Evolutionary conservation across 2,329 filamentous ascomycete species (phyloP), one percentile per base, ranked within the genome.

Genomic region (Cordyceps cateniannulata): DNA sequence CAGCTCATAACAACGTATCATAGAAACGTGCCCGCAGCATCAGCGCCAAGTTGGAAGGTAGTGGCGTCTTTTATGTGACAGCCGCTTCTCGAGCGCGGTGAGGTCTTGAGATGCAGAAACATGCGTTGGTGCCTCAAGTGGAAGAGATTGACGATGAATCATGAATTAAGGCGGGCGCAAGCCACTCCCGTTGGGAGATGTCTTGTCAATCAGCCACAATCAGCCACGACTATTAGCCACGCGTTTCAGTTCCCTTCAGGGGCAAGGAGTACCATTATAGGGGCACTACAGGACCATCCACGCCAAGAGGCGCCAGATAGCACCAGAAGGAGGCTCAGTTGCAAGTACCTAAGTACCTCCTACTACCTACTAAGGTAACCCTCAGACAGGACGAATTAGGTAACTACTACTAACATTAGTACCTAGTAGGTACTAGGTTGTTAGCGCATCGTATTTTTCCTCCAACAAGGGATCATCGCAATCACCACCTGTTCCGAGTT

Each of bases 371-470:
- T n/a, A n/a, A n/a, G n/a, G n/a, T n/a, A n/a, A n/a, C n/a, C n/a
- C n/a, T n/a, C n/a, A n/a, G n/a, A 35, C 32, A 9, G 1, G 1
- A 12, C 32, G 32, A 35, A 35, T 35, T 35, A 32, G 29, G 29
- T 32, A n/a, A n/a, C n/a, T n/a, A n/a, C n/a, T n/a, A n/a, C n/a
- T n/a, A n/a, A n/a, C n/a, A n/a, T n/a, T n/a, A n/a, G n/a, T n/a
- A n/a, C n/a, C n/a, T n/a, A n/a, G n/a, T n/a, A n/a, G n/a, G n/a
- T n/a, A n/a, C n/a, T n/a, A n/a, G n/a, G n/a, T n/a, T n/a, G n/a
- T 35, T 38, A 57, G 32, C 29, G 54, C 44, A 22, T 49, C 45
- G 44, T 40, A 25, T 40, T 57, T 57, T 57, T 57, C 45, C 29
- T 49, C 24, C n/a, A 20, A 29, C 29, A n/a, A 40, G 32, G 18